A percentile compares a stretch with the other conserved stretches of the same genome.
These are phyloP conservation scores for Solanum appendiculatum DNA, from an alignment of 257 asterid genomes.

Conservation along the genomic window DNA sequence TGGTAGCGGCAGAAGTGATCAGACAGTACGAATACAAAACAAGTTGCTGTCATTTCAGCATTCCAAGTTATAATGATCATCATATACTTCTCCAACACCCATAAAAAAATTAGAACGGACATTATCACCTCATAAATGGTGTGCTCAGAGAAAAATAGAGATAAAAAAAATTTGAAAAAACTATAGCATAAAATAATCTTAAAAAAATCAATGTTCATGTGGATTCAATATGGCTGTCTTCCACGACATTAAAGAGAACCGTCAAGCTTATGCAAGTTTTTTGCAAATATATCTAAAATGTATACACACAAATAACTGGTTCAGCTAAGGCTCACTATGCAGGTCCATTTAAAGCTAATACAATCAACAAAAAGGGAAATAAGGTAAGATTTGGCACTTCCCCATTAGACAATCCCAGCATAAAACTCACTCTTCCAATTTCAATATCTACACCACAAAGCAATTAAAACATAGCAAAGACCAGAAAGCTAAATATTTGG, in stretches of 20 bases:
- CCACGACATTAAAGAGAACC: background rate
- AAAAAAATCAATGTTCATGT: background rate
- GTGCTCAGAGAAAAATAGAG: background rate
- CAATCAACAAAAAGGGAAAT: background rate
- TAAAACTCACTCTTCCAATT: background rate
- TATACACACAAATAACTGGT: background rate
- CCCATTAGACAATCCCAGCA: background rate
- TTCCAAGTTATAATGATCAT: conserved; percentile 2
- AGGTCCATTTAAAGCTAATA: background rate
- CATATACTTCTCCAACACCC: conserved; percentile 11
- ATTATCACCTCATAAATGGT: background rate
- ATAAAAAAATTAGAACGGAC: background rate
- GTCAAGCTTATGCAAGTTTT: background rate
- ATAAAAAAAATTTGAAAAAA: background rate
- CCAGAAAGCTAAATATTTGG: background rate
- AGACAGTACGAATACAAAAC: conserved; percentile 1
- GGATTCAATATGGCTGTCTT: background rate
- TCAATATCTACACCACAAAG: background rate
- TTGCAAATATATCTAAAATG: background rate
- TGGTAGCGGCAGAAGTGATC: background rate
- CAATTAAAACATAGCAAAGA: background rate
- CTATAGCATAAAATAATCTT: background rate
- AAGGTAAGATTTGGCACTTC: background rate
- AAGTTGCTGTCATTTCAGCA: background rate
- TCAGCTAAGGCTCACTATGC: background rate